phyloP scores from a whole-genome alignment of 345 rosid species.

The Lepidium sativum region DNA sequence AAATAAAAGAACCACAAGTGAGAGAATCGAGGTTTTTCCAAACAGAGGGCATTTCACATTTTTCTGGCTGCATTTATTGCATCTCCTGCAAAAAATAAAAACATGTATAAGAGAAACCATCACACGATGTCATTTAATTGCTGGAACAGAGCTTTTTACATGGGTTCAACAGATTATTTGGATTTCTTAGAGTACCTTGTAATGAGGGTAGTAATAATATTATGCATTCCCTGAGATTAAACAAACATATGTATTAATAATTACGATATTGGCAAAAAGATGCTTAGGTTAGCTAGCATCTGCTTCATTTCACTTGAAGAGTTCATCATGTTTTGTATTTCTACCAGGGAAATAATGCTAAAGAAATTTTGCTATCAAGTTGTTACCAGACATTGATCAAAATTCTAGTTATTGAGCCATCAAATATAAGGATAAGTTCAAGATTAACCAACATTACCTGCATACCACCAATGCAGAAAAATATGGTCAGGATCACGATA shows the following conservation, averaged over 20 bases:
- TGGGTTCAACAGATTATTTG: background rate
- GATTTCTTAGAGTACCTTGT: conserved; percentile 42
- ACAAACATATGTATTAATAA: background rate
- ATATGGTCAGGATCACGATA: conserved; percentile 65
- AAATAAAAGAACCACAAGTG: conserved; percentile 46
- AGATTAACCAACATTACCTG: conserved; percentile 46
- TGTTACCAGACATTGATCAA: background rate
- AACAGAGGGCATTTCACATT: conserved; percentile 53
- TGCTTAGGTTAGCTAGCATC: background rate
- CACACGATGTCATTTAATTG: background rate
- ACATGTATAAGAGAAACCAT: conserved; percentile 3
- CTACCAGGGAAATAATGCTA: background rate
- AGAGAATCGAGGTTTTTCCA: conserved; percentile 63
- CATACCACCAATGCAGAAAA: conserved; percentile 87
- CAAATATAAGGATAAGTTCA: background rate
- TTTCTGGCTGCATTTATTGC: conserved; percentile 43
- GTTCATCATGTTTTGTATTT: background rate
- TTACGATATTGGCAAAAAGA: background rate
- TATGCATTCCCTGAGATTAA: conserved; percentile 84
- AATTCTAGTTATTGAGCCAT: background rate
- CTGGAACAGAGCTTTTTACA: background rate
- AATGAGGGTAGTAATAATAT: conserved; percentile 50
- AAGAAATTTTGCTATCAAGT: background rate
- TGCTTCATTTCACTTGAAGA: background rate
- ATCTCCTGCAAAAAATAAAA: conserved; percentile 40